Evolutionary conservation across 495 filamentous ascomycete species (phyloP), one percentile per base, ranked within the genome.

Genomic region (Glarea lozoyensis): DNA sequence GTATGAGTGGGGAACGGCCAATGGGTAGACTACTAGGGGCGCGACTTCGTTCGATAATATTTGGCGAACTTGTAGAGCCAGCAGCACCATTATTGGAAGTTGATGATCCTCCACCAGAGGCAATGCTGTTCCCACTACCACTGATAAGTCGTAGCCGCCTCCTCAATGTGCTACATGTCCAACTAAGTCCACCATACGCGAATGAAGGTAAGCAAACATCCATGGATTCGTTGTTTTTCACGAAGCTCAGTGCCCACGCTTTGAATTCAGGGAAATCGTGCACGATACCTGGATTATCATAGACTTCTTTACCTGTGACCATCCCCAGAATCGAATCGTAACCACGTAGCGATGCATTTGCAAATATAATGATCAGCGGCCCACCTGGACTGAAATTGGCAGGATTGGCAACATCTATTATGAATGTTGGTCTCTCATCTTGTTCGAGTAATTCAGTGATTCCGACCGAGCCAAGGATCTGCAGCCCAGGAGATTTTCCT

Each of bases 341-440:
- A 1, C 65, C 60, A 39, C 72, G 69, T 31, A 86, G 59, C 1
- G 75, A 62, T 17, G 68, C 60, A 50, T 85, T 86, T 2, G 70
- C 68, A 57, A 74, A 84, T 0, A 81, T 33, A 6, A 80, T 62
- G 12, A 68, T 63, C 16, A 84, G 57, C 16, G 66, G 60, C 0
- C 68, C 73, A 0, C 50, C 46, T 2, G 75, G 61, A 21, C 52
- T 62, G 46, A 56, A 70, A 53, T 76, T 77, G n/a, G 55, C 51
- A 4, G 63, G 45, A 44, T 79, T 73, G 22, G 56, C 64, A 7
- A 82, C 60, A 45, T 86, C 81, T 12, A 84, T 59, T 40, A 85
- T 68, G 50, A 86, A 84, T 5, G 78, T 81, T 16, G 79, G 80
- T 18, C 81, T 60, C 21, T 77, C 70, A 49, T 85, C 81, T 38